Evolutionary conservation across 2,329 filamentous ascomycete species (phyloP), one percentile per base, ranked within the genome.

Genomic region (Pestalotiopsis sp.): DNA sequence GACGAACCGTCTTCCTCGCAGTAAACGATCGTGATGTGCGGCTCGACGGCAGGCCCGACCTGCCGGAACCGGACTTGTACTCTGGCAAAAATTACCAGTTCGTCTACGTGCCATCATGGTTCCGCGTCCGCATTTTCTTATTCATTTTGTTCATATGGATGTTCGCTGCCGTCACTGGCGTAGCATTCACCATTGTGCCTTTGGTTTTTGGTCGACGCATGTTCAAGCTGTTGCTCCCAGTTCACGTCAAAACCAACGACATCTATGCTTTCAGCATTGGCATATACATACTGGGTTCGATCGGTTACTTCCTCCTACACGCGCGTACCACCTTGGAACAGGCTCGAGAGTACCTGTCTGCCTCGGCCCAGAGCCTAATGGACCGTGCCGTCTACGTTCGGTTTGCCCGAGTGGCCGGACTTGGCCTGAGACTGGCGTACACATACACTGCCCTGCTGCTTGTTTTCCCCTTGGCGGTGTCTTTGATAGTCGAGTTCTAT

Each of bases 191-290:
- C 1, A 91, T 99, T 70, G 82, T 97, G 0, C 97, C 96, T 0
- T 87, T 99, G 3, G 85, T 97, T 6, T 90, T 97, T 76, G 96
- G 96, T 2, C 92, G 96, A 36, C 86, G 86, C 68, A 86, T 98
- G 70, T 93, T 98, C 77, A 89, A 90, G 61, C 82, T 86, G 36
- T 81, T 95, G 41, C 89, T 97, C 57, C 93, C 94, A 4, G 81
- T 85, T 0, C 87, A 92, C 70, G 87, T 93, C 62, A 88, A 88
- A 55, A 92, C 95, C 76, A 99, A 98, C 79, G 96, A 99, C 78
- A 92, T 99, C 31, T 98, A 99, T 75, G 95, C 96, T 13, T 97
- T 98, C 79, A 97, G 94, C 65, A 90, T 96, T 38, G 96, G 96
- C 14, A 87, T 97, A 55, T 97, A 97, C 77, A 84, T 94, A 31